phyloP scores from a whole-genome alignment of 495 filamentous ascomycete species.

The Halenospora varia region DNA sequence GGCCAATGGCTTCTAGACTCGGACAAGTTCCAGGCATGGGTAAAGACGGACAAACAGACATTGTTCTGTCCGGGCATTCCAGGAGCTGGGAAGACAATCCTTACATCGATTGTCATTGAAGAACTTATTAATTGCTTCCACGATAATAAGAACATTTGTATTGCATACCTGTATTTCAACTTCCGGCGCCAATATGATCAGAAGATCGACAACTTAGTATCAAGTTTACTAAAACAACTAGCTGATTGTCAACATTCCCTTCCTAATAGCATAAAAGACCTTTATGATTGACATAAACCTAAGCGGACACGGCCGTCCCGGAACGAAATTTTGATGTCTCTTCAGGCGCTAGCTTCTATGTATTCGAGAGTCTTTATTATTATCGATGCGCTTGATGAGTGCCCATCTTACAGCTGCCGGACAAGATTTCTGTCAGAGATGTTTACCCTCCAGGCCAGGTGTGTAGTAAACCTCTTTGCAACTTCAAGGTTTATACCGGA shows the following conservation, averaged over 20 bases:
- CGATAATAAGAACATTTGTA: neutral
- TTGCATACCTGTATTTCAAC: slow-evolving; percentile 38
- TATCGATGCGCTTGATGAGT: neutral
- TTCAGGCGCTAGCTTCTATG: neutral
- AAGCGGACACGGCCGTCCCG: neutral
- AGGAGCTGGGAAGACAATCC: slow-evolving; percentile 1
- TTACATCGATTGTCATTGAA: neutral
- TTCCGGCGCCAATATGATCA: neutral
- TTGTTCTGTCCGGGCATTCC: slow-evolving; percentile 17
- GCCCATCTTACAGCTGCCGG: neutral
- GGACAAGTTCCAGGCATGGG: neutral
- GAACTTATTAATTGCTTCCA: neutral
- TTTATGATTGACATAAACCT: neutral
- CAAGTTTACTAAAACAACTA: neutral
- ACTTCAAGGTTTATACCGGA: neutral
- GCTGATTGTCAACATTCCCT: neutral
- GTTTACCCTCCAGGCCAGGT: neutral
- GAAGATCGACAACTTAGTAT: neutral
- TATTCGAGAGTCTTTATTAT: neutral
- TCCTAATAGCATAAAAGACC: neutral
- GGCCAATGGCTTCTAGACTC: neutral
- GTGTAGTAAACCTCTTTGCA: neutral
- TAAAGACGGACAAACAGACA: neutral
- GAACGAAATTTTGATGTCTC: neutral
- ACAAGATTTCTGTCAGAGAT: neutral